phyloP scores from a whole-genome alignment of 2,329 filamentous ascomycete genomes.

The Aotearoamyces nothofagi region DNA sequence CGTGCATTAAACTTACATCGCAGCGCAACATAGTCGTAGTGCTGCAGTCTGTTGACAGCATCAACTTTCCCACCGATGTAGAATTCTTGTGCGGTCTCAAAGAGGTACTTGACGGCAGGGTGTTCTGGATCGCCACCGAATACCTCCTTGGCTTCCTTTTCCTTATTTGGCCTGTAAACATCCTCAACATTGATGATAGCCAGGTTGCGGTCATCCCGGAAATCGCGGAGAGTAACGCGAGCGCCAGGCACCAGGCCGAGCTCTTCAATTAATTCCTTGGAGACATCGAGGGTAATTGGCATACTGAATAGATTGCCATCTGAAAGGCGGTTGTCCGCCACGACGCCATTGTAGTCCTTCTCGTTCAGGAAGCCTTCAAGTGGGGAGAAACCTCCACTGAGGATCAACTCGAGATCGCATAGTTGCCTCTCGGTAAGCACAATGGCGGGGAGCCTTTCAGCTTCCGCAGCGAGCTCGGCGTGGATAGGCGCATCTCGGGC shows the following conservation, averaged over 20 bases:
- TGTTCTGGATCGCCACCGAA: constrained; percentile 87
- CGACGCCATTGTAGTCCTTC: constrained; percentile 56
- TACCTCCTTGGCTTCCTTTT: constrained; percentile 81
- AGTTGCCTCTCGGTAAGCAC: constrained; percentile 85
- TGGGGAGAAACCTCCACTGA: constrained; percentile 95
- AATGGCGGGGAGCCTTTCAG: constrained; percentile 74
- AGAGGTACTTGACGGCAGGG: constrained; percentile 84
- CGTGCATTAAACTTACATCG: constrained; percentile 68
- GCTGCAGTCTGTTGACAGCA: constrained; percentile 85
- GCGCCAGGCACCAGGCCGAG: constrained; percentile 64
- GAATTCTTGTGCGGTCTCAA: constrained; percentile 65
- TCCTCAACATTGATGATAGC: constrained; percentile 94
- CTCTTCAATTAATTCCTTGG: constrained; percentile 58
- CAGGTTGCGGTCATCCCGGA: constrained; percentile 89
- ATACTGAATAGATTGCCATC: constrained; percentile 91
- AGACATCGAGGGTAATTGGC: constrained; percentile 86
- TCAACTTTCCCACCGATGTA: constrained; percentile 95
- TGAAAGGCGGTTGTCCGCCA: constrained; percentile 71
- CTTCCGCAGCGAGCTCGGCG: constrained; percentile 64
- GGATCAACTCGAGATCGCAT: constrained; percentile 92
- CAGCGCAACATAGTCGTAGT: constrained; percentile 97
- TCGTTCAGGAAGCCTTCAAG: constrained; percentile 97
- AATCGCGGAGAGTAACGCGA: constrained; percentile 80
- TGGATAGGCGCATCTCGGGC: constrained; percentile 81
- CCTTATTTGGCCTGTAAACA: constrained; percentile 93